Conservation (phyloP, 805 yeast species). For the Nakazawaea ernobii region DNA sequence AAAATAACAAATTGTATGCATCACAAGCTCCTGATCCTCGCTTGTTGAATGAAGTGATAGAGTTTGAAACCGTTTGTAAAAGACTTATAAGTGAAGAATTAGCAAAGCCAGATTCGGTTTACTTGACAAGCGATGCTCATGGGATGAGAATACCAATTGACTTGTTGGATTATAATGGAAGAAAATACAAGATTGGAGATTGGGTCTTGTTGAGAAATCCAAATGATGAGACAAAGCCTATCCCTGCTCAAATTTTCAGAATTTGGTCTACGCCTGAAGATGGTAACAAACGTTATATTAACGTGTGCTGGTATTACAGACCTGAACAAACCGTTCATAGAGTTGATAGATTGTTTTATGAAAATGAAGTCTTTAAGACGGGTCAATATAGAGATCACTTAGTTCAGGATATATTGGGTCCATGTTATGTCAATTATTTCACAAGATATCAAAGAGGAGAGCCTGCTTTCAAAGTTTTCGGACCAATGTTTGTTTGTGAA, state of each 20-base stretch:
- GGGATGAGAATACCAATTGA: conserved; percentile 73
- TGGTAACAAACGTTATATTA: conserved; percentile 76
- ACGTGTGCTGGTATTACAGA: conserved; percentile 96
- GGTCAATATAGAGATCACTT: conserved; percentile 95
- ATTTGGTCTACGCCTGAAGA: conserved; percentile 80
- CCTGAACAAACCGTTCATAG: conserved; percentile 98
- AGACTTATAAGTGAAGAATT: conserved; percentile 60
- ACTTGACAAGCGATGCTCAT: conserved; percentile 45
- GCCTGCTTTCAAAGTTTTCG: conserved; percentile 73
- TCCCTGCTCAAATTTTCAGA: conserved; percentile 88
- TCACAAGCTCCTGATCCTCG: conserved; percentile 42
- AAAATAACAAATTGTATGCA: conserved; percentile 64
- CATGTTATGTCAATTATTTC: conserved; percentile 91
- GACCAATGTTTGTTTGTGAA: conserved; percentile 90
- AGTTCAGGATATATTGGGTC: conserved; percentile 83
- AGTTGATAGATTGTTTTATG: conserved; percentile 81
- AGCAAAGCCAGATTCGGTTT: conserved; percentile 76
- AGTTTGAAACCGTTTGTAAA: conserved; percentile 57
- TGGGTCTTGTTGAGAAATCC: conserved; percentile 89
- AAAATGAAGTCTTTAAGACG: conserved; percentile 92
- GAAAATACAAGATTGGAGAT: conserved; percentile 80
- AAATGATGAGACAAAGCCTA: conserved; percentile 84
- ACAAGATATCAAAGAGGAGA: conserved; percentile 95
- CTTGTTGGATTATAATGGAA: conserved; percentile 63
- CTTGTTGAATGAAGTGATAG: conserved; percentile 54